Percentiles rank a stretch among this genome's conserved stretches.
These are phyloP conservation scores for Citrullus mucosospermus DNA, from an alignment of 306 rosid species.

Conservation along the genomic window DNA sequence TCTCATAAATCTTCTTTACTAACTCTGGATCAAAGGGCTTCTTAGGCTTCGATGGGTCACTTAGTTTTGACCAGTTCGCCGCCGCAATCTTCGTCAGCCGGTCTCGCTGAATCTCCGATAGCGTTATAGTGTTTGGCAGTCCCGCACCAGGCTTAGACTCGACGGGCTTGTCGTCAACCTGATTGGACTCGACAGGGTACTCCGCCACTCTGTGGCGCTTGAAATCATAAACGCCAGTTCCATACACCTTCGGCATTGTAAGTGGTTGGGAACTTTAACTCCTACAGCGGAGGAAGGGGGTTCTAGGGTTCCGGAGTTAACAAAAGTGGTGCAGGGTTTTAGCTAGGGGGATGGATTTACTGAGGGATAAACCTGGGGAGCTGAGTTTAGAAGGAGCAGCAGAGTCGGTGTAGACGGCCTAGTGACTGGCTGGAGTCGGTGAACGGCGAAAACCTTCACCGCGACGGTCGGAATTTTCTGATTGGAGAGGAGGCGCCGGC, in stretches of 20 bases:
- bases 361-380: not conserved
- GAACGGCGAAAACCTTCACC: not conserved
- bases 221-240: constrained; percentile 75
- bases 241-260: constrained; percentile 73
- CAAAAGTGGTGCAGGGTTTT: not conserved
- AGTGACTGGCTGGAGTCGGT: not conserved
- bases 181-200: constrained; percentile 47
- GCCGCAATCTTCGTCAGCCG: constrained; percentile 75
- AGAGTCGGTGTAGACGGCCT: not conserved
- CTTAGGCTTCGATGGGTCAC: constrained; percentile 21
- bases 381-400: not conserved
- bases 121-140: constrained; percentile 53
- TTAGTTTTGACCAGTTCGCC: constrained; percentile 52
- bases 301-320: not conserved
- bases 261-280: not conserved
- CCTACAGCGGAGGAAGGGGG: not conserved
- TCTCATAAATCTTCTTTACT: constrained; percentile 59
- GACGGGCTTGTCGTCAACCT: constrained; percentile 26
- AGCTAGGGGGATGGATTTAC: not conserved
- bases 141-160: constrained; percentile 46
- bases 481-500: not conserved
- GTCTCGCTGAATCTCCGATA: constrained; percentile 85
- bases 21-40: constrained; percentile 50
- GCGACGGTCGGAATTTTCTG: not conserved
- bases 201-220: constrained; percentile 93